These are phyloP conservation scores for Durio zibethinus DNA, from an alignment of 345 rosid species.

Conservation along the genomic window DNA sequence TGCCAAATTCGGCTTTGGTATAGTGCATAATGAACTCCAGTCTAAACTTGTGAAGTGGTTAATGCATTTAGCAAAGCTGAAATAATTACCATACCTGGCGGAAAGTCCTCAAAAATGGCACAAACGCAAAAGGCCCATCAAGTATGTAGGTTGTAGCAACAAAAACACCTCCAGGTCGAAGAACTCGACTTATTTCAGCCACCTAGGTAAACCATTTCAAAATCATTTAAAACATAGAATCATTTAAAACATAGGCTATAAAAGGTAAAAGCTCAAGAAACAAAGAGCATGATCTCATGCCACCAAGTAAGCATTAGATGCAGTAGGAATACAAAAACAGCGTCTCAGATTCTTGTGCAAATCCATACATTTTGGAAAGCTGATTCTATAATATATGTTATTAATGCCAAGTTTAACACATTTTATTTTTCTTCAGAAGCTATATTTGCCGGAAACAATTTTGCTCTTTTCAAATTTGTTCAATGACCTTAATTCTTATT, in stretches of 20 bases:
- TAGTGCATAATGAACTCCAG: background rate
- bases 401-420: background rate
- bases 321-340: background rate
- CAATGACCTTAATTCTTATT: background rate
- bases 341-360: background rate
- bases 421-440: background rate
- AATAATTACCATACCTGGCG: slow-evolving; percentile 43
- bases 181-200: slow-evolving; percentile 81
- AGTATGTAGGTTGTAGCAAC: slow-evolving; percentile 61
- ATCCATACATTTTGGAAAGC: background rate
- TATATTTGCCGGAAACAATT: background rate
- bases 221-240: background rate
- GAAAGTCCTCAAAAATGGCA: slow-evolving; percentile 47
- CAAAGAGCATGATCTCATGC: too few relatives aligned
- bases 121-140: slow-evolving; percentile 50
- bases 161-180: slow-evolving; percentile 77
- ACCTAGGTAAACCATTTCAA: slow-evolving; percentile 34
- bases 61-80: slow-evolving; percentile 13
- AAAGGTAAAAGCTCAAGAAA: background rate
- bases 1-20: background rate
- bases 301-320: background rate
- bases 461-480: background rate
- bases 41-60: background rate
- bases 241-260: background rate
- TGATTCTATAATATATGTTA: background rate